Base-by-base conservation (phyloP, 352 stramenopile genomes). In the Phytopythium boreale region DNA sequence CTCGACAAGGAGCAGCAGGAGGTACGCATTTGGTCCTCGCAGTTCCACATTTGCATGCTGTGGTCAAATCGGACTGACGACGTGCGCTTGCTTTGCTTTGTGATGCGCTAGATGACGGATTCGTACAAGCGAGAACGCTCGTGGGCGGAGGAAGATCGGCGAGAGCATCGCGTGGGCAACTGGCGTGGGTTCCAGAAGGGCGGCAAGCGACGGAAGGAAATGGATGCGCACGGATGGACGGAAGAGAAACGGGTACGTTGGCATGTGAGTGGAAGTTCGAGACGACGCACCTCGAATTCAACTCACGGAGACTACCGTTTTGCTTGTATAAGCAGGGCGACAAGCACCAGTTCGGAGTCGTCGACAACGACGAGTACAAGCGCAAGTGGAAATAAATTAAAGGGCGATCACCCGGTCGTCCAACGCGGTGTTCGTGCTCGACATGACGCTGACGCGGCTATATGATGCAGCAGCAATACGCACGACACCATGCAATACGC, bases 141-240 rank as follows among this genome's bases (percentile, higher is more conserved):
- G 43, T 95, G 87, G 87, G 83, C 83, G 0, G 81, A 95, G 62
- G 71, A 76, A 20, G 85, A 95, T 61, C 83, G 87, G 2, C 82
- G 87, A 17, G 87, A 95, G 57, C 62, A 91, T 14, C 87, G 87
- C 12, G 84, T 95, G 17, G 82, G 80, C 36, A 93, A 90, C 56
- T 95, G 87, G 87, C 80, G 81, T 11, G 73, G 74, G 3, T 93
- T 95, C 60, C 82, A 92, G 62, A 92, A 88, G 53, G 84, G 75
- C 41, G 82, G 82, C 22, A 93, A 93, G 65, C 68, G 76, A 11
- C 72, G 76, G 49, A 90, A 90, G 62, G 77, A 89, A 37, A 65
- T 80, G 57, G 79, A 90, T 59, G 66, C 64, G 14, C 77, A 84
- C 43, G 74, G 77, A 22, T 86, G 75, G 74, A 88, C 85, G 67